Conservation (phyloP, 2,329 filamentous ascomycete genomes). For the Emmonsia crescens region DNA sequence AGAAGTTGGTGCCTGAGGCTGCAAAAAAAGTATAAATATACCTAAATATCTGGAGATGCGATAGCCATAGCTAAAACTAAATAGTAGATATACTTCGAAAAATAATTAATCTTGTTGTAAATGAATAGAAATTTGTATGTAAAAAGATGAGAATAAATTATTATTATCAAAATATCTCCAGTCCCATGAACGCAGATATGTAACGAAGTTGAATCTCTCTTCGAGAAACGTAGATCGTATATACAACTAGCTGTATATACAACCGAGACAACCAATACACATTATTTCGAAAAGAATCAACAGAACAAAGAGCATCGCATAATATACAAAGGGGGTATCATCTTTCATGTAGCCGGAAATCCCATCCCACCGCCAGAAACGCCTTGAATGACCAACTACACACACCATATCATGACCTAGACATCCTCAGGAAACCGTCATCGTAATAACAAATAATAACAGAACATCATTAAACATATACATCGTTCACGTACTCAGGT, state of each 20-base stretch:
- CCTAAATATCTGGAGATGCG: no score
- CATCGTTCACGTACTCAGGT: slow-evolving; percentile 1
- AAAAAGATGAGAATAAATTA: neutral
- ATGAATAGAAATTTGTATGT: neutral
- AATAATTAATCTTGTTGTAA: neutral
- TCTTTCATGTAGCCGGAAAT: slow-evolving; percentile 1
- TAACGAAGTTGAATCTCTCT: neutral
- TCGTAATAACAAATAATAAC: slow-evolving; percentile 10
- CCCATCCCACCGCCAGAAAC: neutral
- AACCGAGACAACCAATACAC: neutral
- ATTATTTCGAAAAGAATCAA: neutral
- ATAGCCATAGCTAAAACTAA: no score
- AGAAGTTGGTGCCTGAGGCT: neutral
- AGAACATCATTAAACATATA: slow-evolving; percentile 10
- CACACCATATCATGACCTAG: neutral
- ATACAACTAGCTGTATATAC: neutral
- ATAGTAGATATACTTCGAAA: neutral
- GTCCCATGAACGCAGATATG: neutral
- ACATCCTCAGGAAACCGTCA: neutral
- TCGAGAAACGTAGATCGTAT: neutral
- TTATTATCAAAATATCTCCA: neutral
- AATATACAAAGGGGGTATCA: slow-evolving; percentile 1
- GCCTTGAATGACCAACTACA: neutral
- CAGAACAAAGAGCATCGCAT: neutral
- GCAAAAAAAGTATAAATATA: neutral